These are phyloP conservation scores for Hericium rajendrae DNA, from an alignment of 768 basidiomycete genomes.

Conservation along the genomic window DNA sequence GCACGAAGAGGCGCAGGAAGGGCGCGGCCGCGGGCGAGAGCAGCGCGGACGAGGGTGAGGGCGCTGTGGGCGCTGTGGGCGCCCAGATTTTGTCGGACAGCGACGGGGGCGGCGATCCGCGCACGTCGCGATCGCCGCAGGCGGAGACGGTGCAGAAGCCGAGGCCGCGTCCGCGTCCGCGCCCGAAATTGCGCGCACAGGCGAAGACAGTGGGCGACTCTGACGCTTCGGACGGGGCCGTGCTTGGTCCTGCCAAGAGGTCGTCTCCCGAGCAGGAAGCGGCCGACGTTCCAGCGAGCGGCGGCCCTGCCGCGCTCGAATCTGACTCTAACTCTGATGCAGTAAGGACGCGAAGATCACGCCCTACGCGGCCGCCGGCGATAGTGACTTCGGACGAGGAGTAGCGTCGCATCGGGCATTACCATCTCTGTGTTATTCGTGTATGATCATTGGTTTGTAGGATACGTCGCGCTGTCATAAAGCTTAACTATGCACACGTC, in stretches of 20 bases:
- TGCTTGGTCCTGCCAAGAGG: background rate
- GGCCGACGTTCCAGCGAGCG: background rate
- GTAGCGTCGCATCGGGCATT: background rate
- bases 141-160: background rate
- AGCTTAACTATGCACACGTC: too few relatives aligned
- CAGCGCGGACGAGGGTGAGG: background rate
- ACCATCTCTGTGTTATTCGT: too few relatives aligned
- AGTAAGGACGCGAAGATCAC: background rate
- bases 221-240: too few relatives aligned
- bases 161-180: background rate
- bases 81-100: slow-evolving; percentile 14
- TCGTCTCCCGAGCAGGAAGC: background rate
- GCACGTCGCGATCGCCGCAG: background rate
- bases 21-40: slow-evolving; percentile 18
- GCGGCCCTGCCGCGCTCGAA: background rate
- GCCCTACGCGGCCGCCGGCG: background rate
- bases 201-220: background rate
- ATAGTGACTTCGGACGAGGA: background rate
- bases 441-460: too few relatives aligned
- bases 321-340: background rate
- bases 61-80: too few relatives aligned
- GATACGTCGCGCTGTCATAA: too few relatives aligned
- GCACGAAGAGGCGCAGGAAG: slow-evolving; percentile 33
- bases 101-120: slow-evolving; percentile 16
- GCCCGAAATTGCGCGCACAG: background rate